Evolutionary conservation across 352 stramenopile species (phyloP).

Genomic region (Phytopythium cucurbitacearum): DNA sequence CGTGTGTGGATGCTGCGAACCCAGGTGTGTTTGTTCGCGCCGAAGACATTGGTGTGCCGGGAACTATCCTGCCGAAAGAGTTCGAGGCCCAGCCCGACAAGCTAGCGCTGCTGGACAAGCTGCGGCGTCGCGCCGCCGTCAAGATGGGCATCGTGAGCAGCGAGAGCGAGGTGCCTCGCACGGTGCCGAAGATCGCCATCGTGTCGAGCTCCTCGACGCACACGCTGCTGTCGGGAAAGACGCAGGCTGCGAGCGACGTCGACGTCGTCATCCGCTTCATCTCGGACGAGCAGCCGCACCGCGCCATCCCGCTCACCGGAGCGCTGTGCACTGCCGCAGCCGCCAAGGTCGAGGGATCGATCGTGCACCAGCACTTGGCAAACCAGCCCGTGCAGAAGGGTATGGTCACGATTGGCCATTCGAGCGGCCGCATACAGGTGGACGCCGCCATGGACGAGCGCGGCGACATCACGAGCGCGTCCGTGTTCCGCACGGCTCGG

Average conservation of each 20-base stretch:
- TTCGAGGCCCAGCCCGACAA: neutral
- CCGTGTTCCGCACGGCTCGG: slow-evolving; percentile 2
- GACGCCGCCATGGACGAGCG: slow-evolving; percentile 2
- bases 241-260: neutral
- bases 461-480: neutral
- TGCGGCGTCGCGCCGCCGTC: slow-evolving; percentile 1
- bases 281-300: slow-evolving; percentile 4
- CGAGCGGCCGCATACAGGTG: slow-evolving; percentile 5
- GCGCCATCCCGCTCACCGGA: slow-evolving; percentile 3
- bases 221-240: slow-evolving; percentile 4
- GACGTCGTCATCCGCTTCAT: slow-evolving; percentile 5
- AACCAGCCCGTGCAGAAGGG: neutral
- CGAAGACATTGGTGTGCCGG: neutral
- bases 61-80: neutral
- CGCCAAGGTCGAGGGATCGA: slow-evolving; percentile 1
- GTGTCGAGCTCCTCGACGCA: slow-evolving; percentile 3
- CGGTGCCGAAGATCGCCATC: slow-evolving; percentile 6
- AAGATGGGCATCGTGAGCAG: neutral
- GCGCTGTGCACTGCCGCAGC: slow-evolving; percentile 2
- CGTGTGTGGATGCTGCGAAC: slow-evolving; percentile 2
- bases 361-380: neutral
- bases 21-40: slow-evolving; percentile 3
- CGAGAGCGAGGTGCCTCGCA: neutral
- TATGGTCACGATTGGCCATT: slow-evolving; percentile 3
- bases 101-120: neutral